Base-by-base conservation (phyloP, 306 rosid species). In the Argentina anserina region DNA sequence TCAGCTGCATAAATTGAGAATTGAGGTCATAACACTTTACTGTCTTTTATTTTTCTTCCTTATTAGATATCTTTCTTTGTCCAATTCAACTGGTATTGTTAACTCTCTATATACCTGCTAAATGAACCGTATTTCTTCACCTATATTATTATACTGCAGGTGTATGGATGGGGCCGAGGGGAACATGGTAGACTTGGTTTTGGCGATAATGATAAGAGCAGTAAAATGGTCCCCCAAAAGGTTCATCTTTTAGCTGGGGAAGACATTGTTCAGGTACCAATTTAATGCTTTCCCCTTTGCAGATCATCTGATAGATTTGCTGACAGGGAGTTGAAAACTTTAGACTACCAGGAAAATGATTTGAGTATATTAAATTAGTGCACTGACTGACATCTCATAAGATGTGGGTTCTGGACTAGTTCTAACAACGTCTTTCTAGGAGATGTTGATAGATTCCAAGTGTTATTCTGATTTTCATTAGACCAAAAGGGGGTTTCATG, bases 161-260 rank as follows among this genome's bases (percentile, higher is more conserved):
- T 95, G 46, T 95, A 90, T 78, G 99, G 99, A 58, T 95, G 97
- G 99, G 99, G 99, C 72, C 84, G 99, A 76, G 99, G 99, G 36
- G 99, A 95, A 50, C 99, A 95, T 71, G 99, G 99, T 33, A 92
- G 99, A 80, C 97, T 95, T 84, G 99, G 99, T 68, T 89, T 92
- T 73, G 97, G 99, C 68, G 99, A 95, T 67, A 88, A 89, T 77
- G 99, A 95, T 69, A 95, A 95, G 81, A 95, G 99, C 87, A 95
- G 97, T 76, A 95, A 95, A 90, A 95, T 95, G 97, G 83, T 95
- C 47, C 99, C 97, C 37, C 97, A 95, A 78, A 90, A 33, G 83
- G 97, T 95, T 88, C 89, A 90, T 73, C 97, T 95, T 82, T 83
- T 95, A 77, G 84, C 87, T 37, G 93, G 93, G 41, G 97, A 95